Evolutionary conservation across 2,329 filamentous ascomycete species (phyloP), one percentile per base, ranked within the genome.

Genomic region (Aureobasidium sp.): DNA sequence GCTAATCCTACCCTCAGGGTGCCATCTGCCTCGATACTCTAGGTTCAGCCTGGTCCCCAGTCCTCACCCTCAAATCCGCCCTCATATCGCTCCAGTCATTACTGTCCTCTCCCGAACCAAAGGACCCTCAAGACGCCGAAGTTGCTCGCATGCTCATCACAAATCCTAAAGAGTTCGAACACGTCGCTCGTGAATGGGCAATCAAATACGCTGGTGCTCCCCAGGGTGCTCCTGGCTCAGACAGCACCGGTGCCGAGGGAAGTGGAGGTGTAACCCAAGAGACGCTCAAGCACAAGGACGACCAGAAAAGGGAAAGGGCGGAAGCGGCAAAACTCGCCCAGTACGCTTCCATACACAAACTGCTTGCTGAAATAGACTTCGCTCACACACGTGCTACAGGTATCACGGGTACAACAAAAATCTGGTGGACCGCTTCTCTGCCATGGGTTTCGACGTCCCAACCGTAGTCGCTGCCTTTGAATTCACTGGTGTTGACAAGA

Each of bases 11-110:
- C 44, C 63, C 57, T 12, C 65, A 97, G 91, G 94, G 94, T 62
- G 93, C 92, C 29, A 99, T 99, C 73, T 99, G 94, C 72, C 86
- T 99, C 61, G 94, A 99, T 73, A 97, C 92, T 0, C 83, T 99
- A 17, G 87, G 89, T 10, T 84, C 84, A 13, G 91, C 89, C 68
- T 99, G 94, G 94, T 96, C 93, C 6, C 94, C 94, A 0, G 92
- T 99, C 27, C 84, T 97, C 65, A 99, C 93, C 15, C 93, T 99
- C 75, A 97, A 97, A 78, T 95, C 91, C 24, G 91, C 93, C 41
- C 84, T 99, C 50, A 86, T 99, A 63, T 97, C 92, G 32, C 82
- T 99, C 36, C 92, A 96, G 74, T 93, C 92, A 67, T 85, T 99
- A 20, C 89, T 99, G 70, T 91, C 91, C 76, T 90, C 87, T 20